Evolutionary conservation across 352 stramenopile genomes (phyloP), one percentile per base, ranked within the genome.

Genomic region (Pythium graminicola): DNA sequence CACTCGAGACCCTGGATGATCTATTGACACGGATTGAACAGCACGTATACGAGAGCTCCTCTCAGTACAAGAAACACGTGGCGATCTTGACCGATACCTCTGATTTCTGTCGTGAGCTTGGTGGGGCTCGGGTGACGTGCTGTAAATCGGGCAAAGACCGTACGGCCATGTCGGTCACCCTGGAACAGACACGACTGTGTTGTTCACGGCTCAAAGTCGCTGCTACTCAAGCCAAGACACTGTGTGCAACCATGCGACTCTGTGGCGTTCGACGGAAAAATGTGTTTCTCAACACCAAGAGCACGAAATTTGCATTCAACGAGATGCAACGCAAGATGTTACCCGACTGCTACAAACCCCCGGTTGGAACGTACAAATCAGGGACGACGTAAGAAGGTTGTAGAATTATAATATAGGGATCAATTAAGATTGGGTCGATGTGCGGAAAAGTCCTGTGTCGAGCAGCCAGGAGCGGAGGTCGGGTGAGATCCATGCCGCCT

Each of bases 131-230:
- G 29, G 74, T 95, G n/a, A 96, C 96, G 14, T 98, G 96, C 73
- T 99, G 95, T 69, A 99, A 99, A 68, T 96, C 78, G 58, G 95
- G 94, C 14, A 99, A 99, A 64, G 95, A 99, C 69, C 85, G 95
- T 43, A 99, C 95, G 24, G 94, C 92, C 19, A 99, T 99, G 95
- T 96, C 95, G 39, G 85, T 98, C 23, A 98, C 94, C 24, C 81
- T 97, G 29, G 96, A 98, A 64, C 85, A 98, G 50, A 72, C 75
- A 16, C 72, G 80, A 24, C 64, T 90, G 22, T 72, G 77, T 43
- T 81, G 65, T 19, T 66, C 65, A 13, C 75, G 84, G 47, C 59
- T 89, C 2, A 68, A 81, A 24, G 72, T 76, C 2, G 71, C 76
- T 6, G 73, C 87, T 49, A 65, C 65, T 27, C 69, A 76, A 50